Percentiles rank a stretch among this genome's conserved stretches.
phyloP scores from a whole-genome alignment of 148 eudicot species.

The Mesembryanthemum crystallinum region DNA sequence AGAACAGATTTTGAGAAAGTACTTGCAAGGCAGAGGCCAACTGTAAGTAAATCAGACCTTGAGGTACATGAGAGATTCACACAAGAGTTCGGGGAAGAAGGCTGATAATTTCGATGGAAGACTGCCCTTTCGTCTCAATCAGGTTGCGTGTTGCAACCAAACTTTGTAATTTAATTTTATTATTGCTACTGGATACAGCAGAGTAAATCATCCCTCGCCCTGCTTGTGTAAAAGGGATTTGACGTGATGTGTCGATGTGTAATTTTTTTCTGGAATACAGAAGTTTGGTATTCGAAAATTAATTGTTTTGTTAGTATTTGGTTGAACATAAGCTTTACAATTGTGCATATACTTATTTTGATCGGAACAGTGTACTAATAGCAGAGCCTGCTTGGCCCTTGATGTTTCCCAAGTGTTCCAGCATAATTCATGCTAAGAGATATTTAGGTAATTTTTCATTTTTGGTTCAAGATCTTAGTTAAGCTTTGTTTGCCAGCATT shows the following conservation, averaged over 20 bases:
- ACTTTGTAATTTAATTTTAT: constrained; percentile 19
- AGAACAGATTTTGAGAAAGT: constrained; percentile 89
- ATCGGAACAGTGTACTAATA: constrained; percentile 3
- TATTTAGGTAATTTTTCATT: neutral
- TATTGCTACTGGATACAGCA: constrained; percentile 22
- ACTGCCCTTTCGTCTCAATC: neutral
- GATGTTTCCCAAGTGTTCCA: neutral
- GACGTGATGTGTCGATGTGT: constrained; percentile 12
- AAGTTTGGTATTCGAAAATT: constrained; percentile 19
- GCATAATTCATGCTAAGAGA: neutral
- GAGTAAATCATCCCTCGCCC: constrained; percentile 20
- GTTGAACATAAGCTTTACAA: constrained; percentile 17
- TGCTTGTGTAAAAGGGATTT: neutral
- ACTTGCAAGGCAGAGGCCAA: constrained; percentile 85
- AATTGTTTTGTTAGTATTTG: constrained; percentile 20
- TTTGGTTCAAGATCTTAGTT: neutral
- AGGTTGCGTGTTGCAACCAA: constrained; percentile 12
- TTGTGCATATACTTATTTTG: constrained; percentile 14
- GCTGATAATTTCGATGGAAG: constrained; percentile 33
- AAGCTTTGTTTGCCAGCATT: too few relatives aligned
- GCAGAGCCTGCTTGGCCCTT: constrained; percentile 15
- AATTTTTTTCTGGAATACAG: constrained; percentile 10
- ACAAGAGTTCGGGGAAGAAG: constrained; percentile 94
- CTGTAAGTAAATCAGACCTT: constrained; percentile 91
- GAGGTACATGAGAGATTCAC: constrained; percentile 93